A percentile compares a stretch with the other conserved stretches of the same genome.
Evolutionary conservation across 2,329 filamentous ascomycete species (phyloP).

Genomic region (Nigrospora oryzae): DNA sequence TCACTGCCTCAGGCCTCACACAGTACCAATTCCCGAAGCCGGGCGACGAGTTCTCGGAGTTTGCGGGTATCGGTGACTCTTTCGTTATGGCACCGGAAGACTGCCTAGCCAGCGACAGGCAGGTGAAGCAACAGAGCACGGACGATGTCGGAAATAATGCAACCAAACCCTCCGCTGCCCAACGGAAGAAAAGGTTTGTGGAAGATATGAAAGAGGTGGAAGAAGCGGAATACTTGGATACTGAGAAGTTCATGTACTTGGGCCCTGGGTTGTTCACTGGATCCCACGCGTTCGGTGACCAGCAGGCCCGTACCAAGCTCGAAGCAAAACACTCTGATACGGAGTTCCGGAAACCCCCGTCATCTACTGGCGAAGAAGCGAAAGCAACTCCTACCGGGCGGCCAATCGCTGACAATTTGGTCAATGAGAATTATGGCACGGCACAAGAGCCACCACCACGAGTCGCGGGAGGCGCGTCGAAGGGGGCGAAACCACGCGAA

Average conservation of each 20-base stretch:
- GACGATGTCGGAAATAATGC: no score
- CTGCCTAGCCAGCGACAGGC: slow-evolving; percentile 41
- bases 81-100: slow-evolving; percentile 42
- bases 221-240: slow-evolving; percentile 34
- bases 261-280: slow-evolving; percentile 37
- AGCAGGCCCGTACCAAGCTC: slow-evolving; percentile 21
- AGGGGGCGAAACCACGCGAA: no score
- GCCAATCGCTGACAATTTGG: no score
- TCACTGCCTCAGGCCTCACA: slow-evolving; percentile 41
- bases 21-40: slow-evolving; percentile 49
- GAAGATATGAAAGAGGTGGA: slow-evolving; percentile 23
- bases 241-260: slow-evolving; percentile 44
- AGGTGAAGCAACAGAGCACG: slow-evolving; percentile 25
- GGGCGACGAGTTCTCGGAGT: slow-evolving; percentile 51
- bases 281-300: slow-evolving; percentile 31
- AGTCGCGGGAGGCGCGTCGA: no score
- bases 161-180: neutral
- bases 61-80: slow-evolving; percentile 26
- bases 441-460: no score
- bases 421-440: no score
- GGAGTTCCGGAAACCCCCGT: neutral
- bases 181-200: slow-evolving; percentile 7
- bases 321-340: neutral
- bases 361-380: slow-evolving; percentile 2
- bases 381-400: no score